Evolutionary conservation across 1,284 basidiomycete species (phyloP), one percentile per base, ranked within the genome.

Genomic region (Melanopsichium pennsylvanicum): DNA sequence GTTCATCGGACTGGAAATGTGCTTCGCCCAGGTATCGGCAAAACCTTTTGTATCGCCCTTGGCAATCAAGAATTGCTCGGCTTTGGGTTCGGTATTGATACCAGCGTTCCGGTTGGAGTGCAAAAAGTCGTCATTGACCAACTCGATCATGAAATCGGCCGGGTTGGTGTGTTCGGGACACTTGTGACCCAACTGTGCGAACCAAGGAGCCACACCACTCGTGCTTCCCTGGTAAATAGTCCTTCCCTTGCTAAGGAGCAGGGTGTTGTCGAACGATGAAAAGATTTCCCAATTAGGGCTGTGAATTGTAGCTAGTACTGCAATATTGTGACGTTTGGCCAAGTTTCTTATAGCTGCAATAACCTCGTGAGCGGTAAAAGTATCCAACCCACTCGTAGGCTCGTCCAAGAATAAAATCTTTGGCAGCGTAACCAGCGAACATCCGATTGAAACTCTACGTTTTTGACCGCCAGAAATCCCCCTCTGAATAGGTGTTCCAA

Each of bases 401-500:
- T 84, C 83, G 54, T 84, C 83, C 16, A 83, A 74, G 52, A 83
- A 80, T n/a, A 84, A 72, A 2, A 83, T 57, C 44, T 37, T 33
- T 9, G 82, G 82, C 2, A 72, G 71, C 5, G 79, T 79, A 8
- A 83, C 79, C 10, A 84, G 60, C 4, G 72, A 70, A 48, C 71
- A 77, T 9, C 80, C 83, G 58, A 83, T 78, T 2, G 74, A 76
- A 16, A 82, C 79, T 0, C 82, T 59, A 5, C 81, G 57, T 46
- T 81, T 82, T 58, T 83, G 82, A 1, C 83, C 83, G 7, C 83
- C 83, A 4, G 68, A 73, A 56, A 84, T 78, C 13, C 83, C 83
- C 21, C 82, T 76, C 37, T 79, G 78, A 31, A 84, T 74, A 4
- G 83, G 79, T 1, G 81, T 83, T 7, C 83, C 83, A 48, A 84